Conservation (phyloP, 1,139 yeast genomes). For the Trichomonascaceae sp. region DNA sequence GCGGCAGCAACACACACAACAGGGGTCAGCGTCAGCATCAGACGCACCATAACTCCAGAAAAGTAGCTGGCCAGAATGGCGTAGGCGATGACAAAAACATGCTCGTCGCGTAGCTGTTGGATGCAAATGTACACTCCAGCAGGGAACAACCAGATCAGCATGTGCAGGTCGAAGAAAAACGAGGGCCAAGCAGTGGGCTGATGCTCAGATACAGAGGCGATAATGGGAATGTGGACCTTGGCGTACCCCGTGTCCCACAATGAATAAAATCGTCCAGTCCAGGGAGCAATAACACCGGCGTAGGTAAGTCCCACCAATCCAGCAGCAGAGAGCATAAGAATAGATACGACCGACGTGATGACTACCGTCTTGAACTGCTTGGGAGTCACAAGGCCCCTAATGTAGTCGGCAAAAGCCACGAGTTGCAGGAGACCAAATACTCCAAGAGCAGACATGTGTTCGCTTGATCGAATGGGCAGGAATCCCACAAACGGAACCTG, state of each 20-base stretch:
- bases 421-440: slow-evolving; percentile 91
- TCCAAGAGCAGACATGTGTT: slow-evolving; percentile 97
- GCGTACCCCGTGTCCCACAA: slow-evolving; percentile 98
- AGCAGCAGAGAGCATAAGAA: slow-evolving; percentile 49
- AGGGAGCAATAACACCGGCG: slow-evolving; percentile 92
- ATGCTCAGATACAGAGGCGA: slow-evolving; percentile 97
- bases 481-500: slow-evolving; percentile 98
- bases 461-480: slow-evolving; percentile 90
- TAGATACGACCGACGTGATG: slow-evolving; percentile 41
- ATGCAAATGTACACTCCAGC: slow-evolving; percentile 87
- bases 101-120: slow-evolving; percentile 84
- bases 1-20: slow-evolving; percentile 88
- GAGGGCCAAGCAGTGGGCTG: slow-evolving; percentile 99
- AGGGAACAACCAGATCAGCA: slow-evolving; percentile 96
- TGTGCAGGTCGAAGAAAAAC: slow-evolving; percentile 84
- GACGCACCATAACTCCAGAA: slow-evolving; percentile 98
- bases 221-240: slow-evolving; percentile 94
- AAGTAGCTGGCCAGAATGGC: slow-evolving; percentile 88
- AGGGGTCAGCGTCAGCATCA: slow-evolving; percentile 95
- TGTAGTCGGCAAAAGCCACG: slow-evolving; percentile 74
- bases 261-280: slow-evolving; percentile 99
- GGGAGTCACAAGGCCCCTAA: slow-evolving; percentile 60
- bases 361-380: slow-evolving; percentile 66
- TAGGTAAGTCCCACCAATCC: slow-evolving; percentile 74
- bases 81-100: slow-evolving; percentile 82